A percentile compares a stretch with the other conserved stretches of the same genome.
Conservation (phyloP, 805 yeast genomes). For the Candida gorgasii region DNA sequence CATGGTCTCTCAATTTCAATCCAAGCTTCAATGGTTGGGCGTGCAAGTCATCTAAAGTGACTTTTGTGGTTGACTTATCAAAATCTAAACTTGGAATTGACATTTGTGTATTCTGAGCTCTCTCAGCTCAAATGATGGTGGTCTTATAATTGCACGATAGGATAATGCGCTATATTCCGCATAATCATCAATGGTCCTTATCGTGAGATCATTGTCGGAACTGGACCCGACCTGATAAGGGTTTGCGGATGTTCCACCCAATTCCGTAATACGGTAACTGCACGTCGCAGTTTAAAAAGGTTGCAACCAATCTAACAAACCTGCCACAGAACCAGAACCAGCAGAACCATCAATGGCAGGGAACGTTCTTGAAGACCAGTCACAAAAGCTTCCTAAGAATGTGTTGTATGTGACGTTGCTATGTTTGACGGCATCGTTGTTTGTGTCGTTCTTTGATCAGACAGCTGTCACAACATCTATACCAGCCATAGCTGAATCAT, state of each 20-base stretch:
- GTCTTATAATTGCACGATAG: not conserved
- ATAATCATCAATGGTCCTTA: no score
- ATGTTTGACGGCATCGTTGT: constrained; percentile 18
- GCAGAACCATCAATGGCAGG: not conserved
- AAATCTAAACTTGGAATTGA: constrained; percentile 15
- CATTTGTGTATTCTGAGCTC: no score
- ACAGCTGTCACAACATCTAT: constrained; percentile 47
- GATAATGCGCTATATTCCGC: no score
- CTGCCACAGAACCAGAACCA: no score
- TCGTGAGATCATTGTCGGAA: no score
- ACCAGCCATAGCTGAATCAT: constrained; percentile 44
- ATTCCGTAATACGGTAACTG: not conserved
- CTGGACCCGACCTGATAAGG: no score
- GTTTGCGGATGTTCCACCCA: constrained; percentile 4
- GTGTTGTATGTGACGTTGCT: constrained; percentile 10
- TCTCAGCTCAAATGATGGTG: no score
- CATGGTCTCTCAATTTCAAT: constrained; percentile 8
- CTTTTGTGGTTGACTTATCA: constrained; percentile 12
- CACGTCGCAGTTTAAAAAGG: constrained; percentile 4
- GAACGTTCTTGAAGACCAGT: constrained; percentile 13
- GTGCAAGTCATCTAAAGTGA: constrained; percentile 15
- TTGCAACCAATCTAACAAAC: constrained; percentile 3
- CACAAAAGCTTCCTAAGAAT: constrained; percentile 12
- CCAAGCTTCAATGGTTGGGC: constrained; percentile 17
- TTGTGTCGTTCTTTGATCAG: constrained; percentile 47